Percentiles rank a stretch among this genome's conserved stretches.
Conservation (phyloP, 1,284 basidiomycete species). For the Wallemia hederae region DNA sequence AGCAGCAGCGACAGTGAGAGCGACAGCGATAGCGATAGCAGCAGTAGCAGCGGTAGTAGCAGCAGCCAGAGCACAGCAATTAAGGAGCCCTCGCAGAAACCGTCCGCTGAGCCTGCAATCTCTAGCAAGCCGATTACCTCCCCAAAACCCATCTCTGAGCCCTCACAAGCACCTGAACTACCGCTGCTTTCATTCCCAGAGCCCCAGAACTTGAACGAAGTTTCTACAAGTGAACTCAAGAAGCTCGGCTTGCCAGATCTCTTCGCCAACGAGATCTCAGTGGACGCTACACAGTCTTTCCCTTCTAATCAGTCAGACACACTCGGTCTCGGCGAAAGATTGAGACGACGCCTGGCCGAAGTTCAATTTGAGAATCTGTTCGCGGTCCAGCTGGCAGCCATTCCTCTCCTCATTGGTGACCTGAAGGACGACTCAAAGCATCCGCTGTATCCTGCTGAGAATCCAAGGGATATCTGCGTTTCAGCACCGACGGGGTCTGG, state of each 20-base stretch:
- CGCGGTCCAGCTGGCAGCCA: slow-evolving; percentile 48
- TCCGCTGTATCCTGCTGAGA: slow-evolving; percentile 38
- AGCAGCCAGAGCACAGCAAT: slow-evolving; percentile 2
- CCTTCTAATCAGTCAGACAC: slow-evolving; percentile 2
- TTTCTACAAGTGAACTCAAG: slow-evolving; percentile 1
- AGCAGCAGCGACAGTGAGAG: slow-evolving; percentile 1
- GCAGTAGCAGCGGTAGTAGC: slow-evolving; percentile 5
- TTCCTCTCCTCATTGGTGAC: slow-evolving; percentile 38
- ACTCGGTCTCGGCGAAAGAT: background rate
- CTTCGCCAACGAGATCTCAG: background rate
- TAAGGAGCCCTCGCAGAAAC: slow-evolving; percentile 3
- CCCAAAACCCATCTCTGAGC: background rate
- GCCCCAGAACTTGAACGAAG: background rate
- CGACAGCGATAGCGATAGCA: slow-evolving; percentile 1
- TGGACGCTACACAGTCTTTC: slow-evolving; percentile 2
- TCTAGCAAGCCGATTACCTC: background rate
- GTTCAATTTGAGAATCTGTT: slow-evolving; percentile 3
- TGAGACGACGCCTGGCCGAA: slow-evolving; percentile 2
- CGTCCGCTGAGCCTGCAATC: background rate
- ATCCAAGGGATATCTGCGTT: slow-evolving; percentile 63
- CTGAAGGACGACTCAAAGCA: slow-evolving; percentile 11
- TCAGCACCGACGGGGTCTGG: slow-evolving; percentile 93
- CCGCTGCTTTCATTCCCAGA: background rate
- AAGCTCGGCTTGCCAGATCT: slow-evolving; percentile 2
- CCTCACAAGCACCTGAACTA: slow-evolving; percentile 4